phyloP scores from a whole-genome alignment of 2,329 filamentous ascomycete genomes.

The Alternaria ventricosa region DNA sequence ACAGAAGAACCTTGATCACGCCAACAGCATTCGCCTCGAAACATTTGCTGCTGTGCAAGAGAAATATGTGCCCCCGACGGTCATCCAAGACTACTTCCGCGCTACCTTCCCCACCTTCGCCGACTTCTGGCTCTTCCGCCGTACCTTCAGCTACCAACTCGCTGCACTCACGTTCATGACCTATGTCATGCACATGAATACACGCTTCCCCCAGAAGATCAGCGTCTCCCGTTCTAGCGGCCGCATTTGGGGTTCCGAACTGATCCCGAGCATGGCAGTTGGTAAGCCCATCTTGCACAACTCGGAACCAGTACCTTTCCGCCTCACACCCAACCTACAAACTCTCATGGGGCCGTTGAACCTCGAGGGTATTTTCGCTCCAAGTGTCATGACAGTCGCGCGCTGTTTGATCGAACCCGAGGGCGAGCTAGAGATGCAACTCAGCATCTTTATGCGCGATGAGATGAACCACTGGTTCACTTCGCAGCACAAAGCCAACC shows the following conservation, averaged over 20 bases:
- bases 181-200: conserved; percentile 96
- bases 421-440: conserved; percentile 87
- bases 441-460: conserved; percentile 93
- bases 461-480: conserved; percentile 99
- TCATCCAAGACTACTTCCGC: conserved; percentile 90
- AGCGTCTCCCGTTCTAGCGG: conserved; percentile 83
- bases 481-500: conserved; percentile 68
- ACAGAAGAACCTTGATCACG: conserved; percentile 73
- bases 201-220: conserved; percentile 94
- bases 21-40: conserved; percentile 77
- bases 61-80: conserved; percentile 83
- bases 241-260: conserved; percentile 94
- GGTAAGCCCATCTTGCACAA: conserved; percentile 92
- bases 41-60: conserved; percentile 95
- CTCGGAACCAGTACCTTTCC: conserved; percentile 94
- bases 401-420: conserved; percentile 86
- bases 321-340: conserved; percentile 94
- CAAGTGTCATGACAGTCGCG: conserved; percentile 93
- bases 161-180: conserved; percentile 98
- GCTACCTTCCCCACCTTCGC: conserved; percentile 84
- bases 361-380: conserved; percentile 95
- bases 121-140: conserved; percentile 98
- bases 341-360: conserved; percentile 94
- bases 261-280: conserved; percentile 87
- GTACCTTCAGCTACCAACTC: conserved; percentile 95